Evolutionary conservation across 2,329 filamentous ascomycete species (phyloP).

Genomic region (Chalara sp.): DNA sequence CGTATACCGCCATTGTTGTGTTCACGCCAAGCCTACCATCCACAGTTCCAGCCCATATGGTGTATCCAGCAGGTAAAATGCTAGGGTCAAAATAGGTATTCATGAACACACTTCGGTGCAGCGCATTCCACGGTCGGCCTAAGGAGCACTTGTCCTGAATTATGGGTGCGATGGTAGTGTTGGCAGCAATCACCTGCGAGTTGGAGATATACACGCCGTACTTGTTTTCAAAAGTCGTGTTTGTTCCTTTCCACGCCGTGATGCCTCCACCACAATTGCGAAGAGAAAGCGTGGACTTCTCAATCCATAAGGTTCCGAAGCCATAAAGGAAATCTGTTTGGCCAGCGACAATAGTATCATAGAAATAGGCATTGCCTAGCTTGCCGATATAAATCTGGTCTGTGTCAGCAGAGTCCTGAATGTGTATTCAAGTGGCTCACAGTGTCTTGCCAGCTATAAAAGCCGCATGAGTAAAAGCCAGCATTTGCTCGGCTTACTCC

Average conservation of each 20-base stretch:
- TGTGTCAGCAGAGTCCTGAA: not conserved
- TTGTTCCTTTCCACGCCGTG: constrained; percentile 62
- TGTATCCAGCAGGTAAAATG: constrained; percentile 42
- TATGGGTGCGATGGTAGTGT: constrained; percentile 33
- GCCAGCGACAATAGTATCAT: constrained; percentile 52
- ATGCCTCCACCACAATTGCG: constrained; percentile 59
- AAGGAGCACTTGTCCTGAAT: constrained; percentile 39
- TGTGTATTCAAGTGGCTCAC: constrained; percentile 26
- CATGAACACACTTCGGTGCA: constrained; percentile 37
- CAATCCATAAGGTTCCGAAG: constrained; percentile 52
- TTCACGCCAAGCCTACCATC: constrained; percentile 21
- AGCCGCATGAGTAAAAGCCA: constrained; percentile 59
- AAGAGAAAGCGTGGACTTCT: constrained; percentile 45
- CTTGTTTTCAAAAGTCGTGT: constrained; percentile 59
- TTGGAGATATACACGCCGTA: constrained; percentile 60
- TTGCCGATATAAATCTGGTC: constrained; percentile 56
- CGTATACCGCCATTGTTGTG: constrained; percentile 43
- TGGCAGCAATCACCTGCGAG: constrained; percentile 47
- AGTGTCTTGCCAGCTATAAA: constrained; percentile 64
- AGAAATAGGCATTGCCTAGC: constrained; percentile 59
- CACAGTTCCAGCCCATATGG: constrained; percentile 33
- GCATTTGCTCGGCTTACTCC: constrained; percentile 57
- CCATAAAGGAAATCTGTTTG: constrained; percentile 63
- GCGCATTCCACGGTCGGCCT: constrained; percentile 47
- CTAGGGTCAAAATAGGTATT: constrained; percentile 42